Conservation (phyloP, 2,329 filamentous ascomycete genomes). For the Hypoxylon sp. region DNA sequence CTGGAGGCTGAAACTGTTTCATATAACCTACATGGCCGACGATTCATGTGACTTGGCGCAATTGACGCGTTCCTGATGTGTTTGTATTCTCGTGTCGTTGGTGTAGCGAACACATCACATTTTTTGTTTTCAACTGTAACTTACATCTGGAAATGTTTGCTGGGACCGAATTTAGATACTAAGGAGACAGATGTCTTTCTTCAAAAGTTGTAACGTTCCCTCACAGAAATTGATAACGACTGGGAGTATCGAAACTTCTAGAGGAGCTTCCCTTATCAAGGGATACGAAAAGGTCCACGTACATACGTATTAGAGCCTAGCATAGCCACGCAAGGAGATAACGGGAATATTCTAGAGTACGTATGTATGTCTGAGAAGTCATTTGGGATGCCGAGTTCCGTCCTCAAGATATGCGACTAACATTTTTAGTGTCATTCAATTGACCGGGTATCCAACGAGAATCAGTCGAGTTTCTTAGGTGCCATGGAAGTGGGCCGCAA, state of each 20-base stretch:
- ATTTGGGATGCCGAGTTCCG: background rate
- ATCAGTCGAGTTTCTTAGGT: background rate
- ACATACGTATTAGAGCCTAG: background rate
- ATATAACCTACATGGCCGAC: slow-evolving; percentile 17
- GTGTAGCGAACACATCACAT: background rate
- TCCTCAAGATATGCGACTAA: background rate
- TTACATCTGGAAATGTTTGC: background rate
- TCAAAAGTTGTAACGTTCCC: background rate
- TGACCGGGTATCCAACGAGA: too few relatives aligned
- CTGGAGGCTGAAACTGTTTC: slow-evolving; percentile 17
- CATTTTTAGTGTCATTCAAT: slow-evolving; percentile 15
- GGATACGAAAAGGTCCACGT: background rate
- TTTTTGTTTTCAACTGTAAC: background rate
- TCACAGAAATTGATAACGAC: background rate
- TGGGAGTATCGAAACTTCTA: slow-evolving; percentile 14
- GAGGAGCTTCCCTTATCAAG: slow-evolving; percentile 7
- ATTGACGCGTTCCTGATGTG: slow-evolving; percentile 17
- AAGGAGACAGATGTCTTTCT: background rate
- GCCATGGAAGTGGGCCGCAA: background rate
- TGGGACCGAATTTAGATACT: background rate
- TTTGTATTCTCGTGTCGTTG: background rate
- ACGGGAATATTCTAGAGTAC: slow-evolving; percentile 4
- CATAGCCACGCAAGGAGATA: slow-evolving; percentile 4
- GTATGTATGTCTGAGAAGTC: too few relatives aligned
- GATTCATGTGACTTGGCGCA: slow-evolving; percentile 34